Evolutionary conservation across 129 eudicot species (phyloP), one percentile per base, ranked within the genome.

Genomic region (Rutidosis leptorrhynchoides): DNA sequence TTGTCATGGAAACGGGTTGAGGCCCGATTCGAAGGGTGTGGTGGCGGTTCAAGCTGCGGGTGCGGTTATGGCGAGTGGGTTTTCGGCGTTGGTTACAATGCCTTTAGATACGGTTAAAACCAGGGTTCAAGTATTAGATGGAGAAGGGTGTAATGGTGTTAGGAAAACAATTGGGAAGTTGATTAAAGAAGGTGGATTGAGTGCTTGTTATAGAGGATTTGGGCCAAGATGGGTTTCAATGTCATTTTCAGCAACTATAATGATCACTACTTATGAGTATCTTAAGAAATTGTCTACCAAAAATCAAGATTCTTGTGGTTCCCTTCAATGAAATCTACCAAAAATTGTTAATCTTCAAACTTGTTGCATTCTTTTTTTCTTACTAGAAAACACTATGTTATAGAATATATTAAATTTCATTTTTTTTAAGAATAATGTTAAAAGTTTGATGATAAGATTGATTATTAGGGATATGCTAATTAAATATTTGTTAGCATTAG

Each of bases 151-250:
- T 52, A 74, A 68, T n/a, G 85, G 80, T 26, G 12, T 86, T 27
- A 26, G 70, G 11, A 74, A 74, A 26, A 90, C 91, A 4, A 65
- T 84, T 74, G 71, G 87, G 75, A 84, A 76, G 14, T 74, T 90
- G 68, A 77, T 90, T 23, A 82, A 79, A 65, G 95, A 90, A 69
- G 97, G 97, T 30, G 97, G 97, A 64, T 65, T 82, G 67, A 64
- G 95, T 42, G 95, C 97, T 43, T 90, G 97, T 74, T 84, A 86
- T 51, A 81, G 95, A 78, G 97, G 97, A 30, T 74, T 90, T 40
- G 95, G 88, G 57, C 97, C 95, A 43, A 90, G 97, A 70, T 90
- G 97, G 95, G 86, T 84, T 57, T 90, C 97, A 15, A 84, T 90
- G 95, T 82, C 97, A 0, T 46, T 86, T 83, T 86, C 97, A 57